These are phyloP conservation scores for Linum tenue DNA, from an alignment of 345 rosid genomes.

Conservation along the genomic window DNA sequence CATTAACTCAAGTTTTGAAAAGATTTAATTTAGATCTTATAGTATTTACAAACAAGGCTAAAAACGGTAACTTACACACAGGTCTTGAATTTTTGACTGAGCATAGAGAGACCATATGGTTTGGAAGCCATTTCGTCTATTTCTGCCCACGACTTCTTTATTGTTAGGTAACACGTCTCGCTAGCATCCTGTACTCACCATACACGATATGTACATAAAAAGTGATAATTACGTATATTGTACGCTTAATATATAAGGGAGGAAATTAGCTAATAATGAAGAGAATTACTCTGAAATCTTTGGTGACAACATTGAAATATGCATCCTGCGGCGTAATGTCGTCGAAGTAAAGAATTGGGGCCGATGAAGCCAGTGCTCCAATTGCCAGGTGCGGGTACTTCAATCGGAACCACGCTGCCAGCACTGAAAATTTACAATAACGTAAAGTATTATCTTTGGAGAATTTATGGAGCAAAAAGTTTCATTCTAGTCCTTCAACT, in stretches of 20 bases:
- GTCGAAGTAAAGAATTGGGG: constrained; percentile 24
- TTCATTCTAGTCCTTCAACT: too few species aligned
- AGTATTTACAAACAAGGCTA: too few species aligned
- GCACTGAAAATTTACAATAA: constrained; percentile 10
- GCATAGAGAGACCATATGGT: constrained; percentile 36
- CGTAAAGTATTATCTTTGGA: too few species aligned
- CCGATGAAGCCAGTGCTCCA: constrained; percentile 26
- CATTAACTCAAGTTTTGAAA: too few species aligned
- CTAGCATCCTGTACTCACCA: constrained; percentile 36
- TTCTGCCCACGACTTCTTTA: constrained; percentile 45
- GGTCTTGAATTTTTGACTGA: constrained; percentile 52
- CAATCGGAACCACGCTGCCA: constrained; percentile 26
- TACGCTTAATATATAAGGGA: too few species aligned
- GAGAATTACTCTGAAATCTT: constrained; percentile 18
- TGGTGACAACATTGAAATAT: constrained; percentile 14
- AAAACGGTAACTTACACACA: constrained; percentile 32
- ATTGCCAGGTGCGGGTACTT: constrained; percentile 22
- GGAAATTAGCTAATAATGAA: too few species aligned
- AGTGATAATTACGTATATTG: neutral
- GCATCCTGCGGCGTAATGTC: constrained; percentile 21
- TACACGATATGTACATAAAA: neutral
- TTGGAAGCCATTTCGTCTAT: constrained; percentile 44
- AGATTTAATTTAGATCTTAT: too few species aligned
- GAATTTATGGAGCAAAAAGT: too few species aligned
- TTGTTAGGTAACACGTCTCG: constrained; percentile 41